Conservation (phyloP, 1,284 basidiomycete species). For the Calocybe gambosa region DNA sequence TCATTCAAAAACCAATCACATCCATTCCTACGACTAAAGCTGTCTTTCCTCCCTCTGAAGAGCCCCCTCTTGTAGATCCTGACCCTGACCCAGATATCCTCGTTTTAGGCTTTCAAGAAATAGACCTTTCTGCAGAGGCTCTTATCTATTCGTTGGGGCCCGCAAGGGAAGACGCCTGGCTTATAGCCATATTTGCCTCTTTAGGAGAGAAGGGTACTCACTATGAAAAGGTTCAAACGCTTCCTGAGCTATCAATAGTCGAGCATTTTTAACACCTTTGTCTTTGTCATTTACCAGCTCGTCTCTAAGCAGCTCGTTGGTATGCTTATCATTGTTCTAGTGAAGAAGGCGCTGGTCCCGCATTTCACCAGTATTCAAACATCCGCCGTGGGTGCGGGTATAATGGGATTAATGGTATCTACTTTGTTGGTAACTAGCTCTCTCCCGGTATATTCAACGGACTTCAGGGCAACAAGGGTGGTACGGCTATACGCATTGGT, state of each 20-base stretch:
- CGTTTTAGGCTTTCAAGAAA: slow-evolving; percentile 69
- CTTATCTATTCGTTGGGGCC: slow-evolving; percentile 60
- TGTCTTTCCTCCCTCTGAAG: neutral
- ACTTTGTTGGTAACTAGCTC: neutral
- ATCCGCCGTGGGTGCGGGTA: slow-evolving; percentile 54
- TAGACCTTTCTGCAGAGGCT: slow-evolving; percentile 71
- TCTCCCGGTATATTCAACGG: neutral
- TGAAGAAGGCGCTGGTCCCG: slow-evolving; percentile 43
- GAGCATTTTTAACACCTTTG: neutral
- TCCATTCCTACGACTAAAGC: neutral
- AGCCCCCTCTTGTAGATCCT: slow-evolving; percentile 18
- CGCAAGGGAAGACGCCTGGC: slow-evolving; percentile 64
- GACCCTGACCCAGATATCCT: slow-evolving; percentile 55
- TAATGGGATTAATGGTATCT: slow-evolving; percentile 67
- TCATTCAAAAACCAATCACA: neutral
- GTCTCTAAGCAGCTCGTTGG: slow-evolving; percentile 72
- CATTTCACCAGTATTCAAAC: slow-evolving; percentile 50
- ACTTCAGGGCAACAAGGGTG: slow-evolving; percentile 71
- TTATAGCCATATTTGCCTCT: slow-evolving; percentile 52
- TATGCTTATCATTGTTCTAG: slow-evolving; percentile 63
- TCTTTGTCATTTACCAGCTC: slow-evolving; percentile 36
- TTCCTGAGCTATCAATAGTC: neutral
- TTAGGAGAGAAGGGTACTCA: slow-evolving; percentile 58
- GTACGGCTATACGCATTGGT: slow-evolving; percentile 51
- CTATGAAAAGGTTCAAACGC: slow-evolving; percentile 57